phyloP scores from a whole-genome alignment of 805 yeast genomes.

The Sungouiella blattae region DNA sequence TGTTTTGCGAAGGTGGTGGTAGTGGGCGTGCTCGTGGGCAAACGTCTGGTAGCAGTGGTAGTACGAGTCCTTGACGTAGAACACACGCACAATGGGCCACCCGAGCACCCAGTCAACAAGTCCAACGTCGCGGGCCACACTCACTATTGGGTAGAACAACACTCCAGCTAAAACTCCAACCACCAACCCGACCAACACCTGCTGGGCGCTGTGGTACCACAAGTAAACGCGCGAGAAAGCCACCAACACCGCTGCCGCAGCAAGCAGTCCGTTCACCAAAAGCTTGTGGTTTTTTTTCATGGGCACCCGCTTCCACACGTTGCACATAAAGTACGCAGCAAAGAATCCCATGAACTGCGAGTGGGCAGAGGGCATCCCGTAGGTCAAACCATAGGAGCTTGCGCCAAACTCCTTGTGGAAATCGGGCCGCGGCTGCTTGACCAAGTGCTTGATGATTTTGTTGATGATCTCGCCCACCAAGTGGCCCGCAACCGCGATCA shows the following conservation, averaged over 20 bases:
- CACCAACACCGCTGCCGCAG: slow-evolving; percentile 40
- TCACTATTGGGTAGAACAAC: slow-evolving; percentile 49
- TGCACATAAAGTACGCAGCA: slow-evolving; percentile 52
- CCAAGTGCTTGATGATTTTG: slow-evolving; percentile 56
- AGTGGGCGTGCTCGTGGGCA: slow-evolving; percentile 36
- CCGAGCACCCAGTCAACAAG: slow-evolving; percentile 60
- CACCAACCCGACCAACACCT: slow-evolving; percentile 68
- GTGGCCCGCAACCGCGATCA: slow-evolving; percentile 82
- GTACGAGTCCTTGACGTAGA: slow-evolving; percentile 60
- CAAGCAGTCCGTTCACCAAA: neutral
- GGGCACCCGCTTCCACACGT: slow-evolving; percentile 39
- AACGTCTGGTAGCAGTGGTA: slow-evolving; percentile 45
- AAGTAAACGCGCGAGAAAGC: slow-evolving; percentile 72
- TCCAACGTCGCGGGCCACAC: slow-evolving; percentile 63
- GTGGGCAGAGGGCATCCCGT: slow-evolving; percentile 98
- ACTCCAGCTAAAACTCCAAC: slow-evolving; percentile 63
- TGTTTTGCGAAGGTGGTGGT: too few species aligned
- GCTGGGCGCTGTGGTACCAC: slow-evolving; percentile 69
- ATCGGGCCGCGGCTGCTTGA: slow-evolving; percentile 76
- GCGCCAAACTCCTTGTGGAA: slow-evolving; percentile 44
- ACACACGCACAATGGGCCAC: slow-evolving; percentile 50
- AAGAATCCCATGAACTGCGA: slow-evolving; percentile 93
- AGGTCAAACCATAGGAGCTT: slow-evolving; percentile 51
- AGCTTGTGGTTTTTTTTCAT: slow-evolving; percentile 13
- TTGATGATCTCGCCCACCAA: slow-evolving; percentile 72